Percentiles rank a stretch among this genome's conserved stretches.
These are phyloP conservation scores for Tarenaya hassleriana DNA, from an alignment of 345 rosid genomes.

Conservation along the genomic window DNA sequence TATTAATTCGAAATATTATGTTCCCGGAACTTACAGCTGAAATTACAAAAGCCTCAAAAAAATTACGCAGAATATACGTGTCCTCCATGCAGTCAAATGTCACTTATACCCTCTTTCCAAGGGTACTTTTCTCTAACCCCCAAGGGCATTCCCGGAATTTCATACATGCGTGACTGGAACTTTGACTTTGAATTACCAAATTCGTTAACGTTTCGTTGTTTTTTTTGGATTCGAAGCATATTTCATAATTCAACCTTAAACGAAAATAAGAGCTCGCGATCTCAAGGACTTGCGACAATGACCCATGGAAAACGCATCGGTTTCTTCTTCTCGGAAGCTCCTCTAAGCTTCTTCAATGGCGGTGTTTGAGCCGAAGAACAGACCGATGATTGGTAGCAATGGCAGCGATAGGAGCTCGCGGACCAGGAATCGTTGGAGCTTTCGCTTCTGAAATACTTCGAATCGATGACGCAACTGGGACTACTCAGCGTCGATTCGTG, in stretches of 20 bases:
- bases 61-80: conserved; percentile 12
- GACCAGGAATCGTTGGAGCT: conserved; percentile 48
- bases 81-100: conserved; percentile 33
- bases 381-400: neutral
- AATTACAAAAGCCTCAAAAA: conserved; percentile 15
- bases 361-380: conserved; percentile 29
- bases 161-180: conserved; percentile 25
- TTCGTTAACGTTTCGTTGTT: no score
- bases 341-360: conserved; percentile 52
- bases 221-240: conserved; percentile 9
- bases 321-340: conserved; percentile 31
- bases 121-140: conserved; percentile 6
- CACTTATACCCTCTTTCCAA: conserved; percentile 28
- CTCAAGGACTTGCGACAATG: conserved; percentile 29
- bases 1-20: conserved; percentile 1
- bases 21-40: conserved; percentile 20
- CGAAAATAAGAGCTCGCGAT: conserved; percentile 7
- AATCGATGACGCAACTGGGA: conserved; percentile 63
- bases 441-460: conserved; percentile 37
- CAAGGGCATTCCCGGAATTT: conserved; percentile 37
- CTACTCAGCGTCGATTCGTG: conserved; percentile 35
- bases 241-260: conserved; percentile 14
- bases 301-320: conserved; percentile 23
- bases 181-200: conserved; percentile 21
- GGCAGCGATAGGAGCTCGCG: conserved; percentile 30